Percentiles rank a stretch among this genome's conserved stretches.
Evolutionary conservation across 352 stramenopile species (phyloP).

Genomic region (Pythium monospermum): DNA sequence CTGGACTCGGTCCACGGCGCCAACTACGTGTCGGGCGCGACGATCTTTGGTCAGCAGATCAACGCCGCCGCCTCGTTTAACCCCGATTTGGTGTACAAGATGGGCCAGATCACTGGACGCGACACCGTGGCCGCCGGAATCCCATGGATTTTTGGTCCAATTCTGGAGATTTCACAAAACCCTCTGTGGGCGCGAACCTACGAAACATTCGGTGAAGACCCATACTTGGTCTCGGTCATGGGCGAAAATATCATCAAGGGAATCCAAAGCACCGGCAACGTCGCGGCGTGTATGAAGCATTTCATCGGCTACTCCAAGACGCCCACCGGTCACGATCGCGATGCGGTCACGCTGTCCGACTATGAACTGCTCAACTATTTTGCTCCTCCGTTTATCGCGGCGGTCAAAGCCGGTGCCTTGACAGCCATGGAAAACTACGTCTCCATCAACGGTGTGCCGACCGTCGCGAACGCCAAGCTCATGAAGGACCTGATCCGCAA

Average conservation of each 20-base stretch:
- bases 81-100: constrained; percentile 52
- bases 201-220: constrained; percentile 93
- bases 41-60: constrained; percentile 84
- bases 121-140: constrained; percentile 87
- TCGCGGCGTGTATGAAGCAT: constrained; percentile 87
- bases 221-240: constrained; percentile 67
- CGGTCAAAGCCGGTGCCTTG: constrained; percentile 58
- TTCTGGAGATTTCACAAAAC: constrained; percentile 78
- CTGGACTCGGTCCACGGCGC: constrained; percentile 90
- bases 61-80: constrained; percentile 89
- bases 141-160: constrained; percentile 88
- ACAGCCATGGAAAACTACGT: constrained; percentile 92
- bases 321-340: constrained; percentile 59
- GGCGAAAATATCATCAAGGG: constrained; percentile 64
- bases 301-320: constrained; percentile 84
- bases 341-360: constrained; percentile 61
- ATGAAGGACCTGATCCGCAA: constrained; percentile 75
- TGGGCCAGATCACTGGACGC: constrained; percentile 70
- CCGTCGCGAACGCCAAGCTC: constrained; percentile 79
- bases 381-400: constrained; percentile 68
- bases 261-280: constrained; percentile 62
- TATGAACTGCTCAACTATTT: constrained; percentile 74
- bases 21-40: constrained; percentile 82
- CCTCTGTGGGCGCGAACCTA: constrained; percentile 88
- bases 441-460: constrained; percentile 81